These are phyloP conservation scores for Acorus calamus DNA, from an alignment of 106 monocot genomes.

Conservation along the genomic window DNA sequence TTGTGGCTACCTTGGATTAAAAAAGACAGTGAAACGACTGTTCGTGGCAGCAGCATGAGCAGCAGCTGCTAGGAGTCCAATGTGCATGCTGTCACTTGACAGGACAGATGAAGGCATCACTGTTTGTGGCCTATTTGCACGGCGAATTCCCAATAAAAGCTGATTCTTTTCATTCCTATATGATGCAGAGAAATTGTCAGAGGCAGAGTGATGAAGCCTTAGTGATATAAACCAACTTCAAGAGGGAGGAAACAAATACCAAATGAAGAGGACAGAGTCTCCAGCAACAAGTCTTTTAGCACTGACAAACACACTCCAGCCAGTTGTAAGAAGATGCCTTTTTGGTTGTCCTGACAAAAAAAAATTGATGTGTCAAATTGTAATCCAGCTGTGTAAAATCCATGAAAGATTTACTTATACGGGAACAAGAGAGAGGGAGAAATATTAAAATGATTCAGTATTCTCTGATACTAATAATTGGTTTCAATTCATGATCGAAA, in stretches of 20 bases:
- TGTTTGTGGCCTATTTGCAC: conserved; percentile 70
- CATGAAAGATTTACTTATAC: neutral
- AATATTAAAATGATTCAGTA: too few species aligned
- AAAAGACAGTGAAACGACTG: conserved; percentile 91
- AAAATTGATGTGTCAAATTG: neutral
- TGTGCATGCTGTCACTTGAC: conserved; percentile 99
- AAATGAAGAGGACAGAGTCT: conserved; percentile 95
- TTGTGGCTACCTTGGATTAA: conserved; percentile 75
- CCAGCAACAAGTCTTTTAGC: conserved; percentile 95
- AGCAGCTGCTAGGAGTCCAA: conserved; percentile 95
- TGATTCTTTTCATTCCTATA: conserved; percentile 95
- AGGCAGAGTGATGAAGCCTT: neutral
- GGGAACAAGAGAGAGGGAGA: neutral
- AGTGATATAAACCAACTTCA: neutral
- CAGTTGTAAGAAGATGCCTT: conserved; percentile 96
- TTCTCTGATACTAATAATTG: too few species aligned
- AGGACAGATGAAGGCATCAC: conserved; percentile 90
- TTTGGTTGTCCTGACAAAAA: conserved; percentile 84
- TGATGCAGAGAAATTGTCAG: conserved; percentile 1
- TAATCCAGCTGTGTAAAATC: neutral
- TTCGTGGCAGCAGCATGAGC: conserved; percentile 97
- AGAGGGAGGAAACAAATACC: conserved; percentile 28
- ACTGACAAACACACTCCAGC: conserved; percentile 97
- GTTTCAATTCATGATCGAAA: too few species aligned
- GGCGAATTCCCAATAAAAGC: conserved; percentile 84